Conservation (phyloP, 2,329 filamentous ascomycete genomes). For the Neoarthrinium moseri region DNA sequence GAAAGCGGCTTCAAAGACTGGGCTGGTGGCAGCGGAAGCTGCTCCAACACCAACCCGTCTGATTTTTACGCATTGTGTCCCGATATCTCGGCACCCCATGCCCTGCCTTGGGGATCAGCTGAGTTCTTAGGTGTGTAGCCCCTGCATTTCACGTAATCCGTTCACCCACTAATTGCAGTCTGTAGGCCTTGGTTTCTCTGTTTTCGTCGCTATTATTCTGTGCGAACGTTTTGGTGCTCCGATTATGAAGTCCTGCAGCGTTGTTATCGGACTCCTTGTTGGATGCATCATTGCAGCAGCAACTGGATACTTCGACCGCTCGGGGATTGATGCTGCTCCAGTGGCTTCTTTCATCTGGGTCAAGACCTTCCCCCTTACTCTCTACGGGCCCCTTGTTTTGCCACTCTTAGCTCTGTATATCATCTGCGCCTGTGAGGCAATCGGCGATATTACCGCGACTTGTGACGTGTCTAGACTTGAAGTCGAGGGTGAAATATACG, state of each 20-base stretch:
- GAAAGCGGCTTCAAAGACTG: conserved; percentile 72
- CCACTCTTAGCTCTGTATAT: conserved; percentile 70
- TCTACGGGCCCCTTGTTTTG: conserved; percentile 73
- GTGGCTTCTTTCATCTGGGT: conserved; percentile 77
- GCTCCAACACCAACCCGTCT: conserved; percentile 45
- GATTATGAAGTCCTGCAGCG: conserved; percentile 79
- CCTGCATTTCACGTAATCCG: no score
- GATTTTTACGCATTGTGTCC: conserved; percentile 66
- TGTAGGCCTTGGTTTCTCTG: conserved; percentile 67
- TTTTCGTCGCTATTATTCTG: conserved; percentile 76
- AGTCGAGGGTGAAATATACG: conserved; percentile 69
- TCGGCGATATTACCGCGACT: conserved; percentile 78
- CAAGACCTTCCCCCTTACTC: conserved; percentile 68
- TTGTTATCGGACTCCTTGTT: conserved; percentile 70
- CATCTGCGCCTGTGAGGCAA: conserved; percentile 75
- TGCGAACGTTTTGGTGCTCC: conserved; percentile 80
- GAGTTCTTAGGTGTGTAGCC: conserved; percentile 63
- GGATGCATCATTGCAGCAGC: conserved; percentile 80
- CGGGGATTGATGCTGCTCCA: conserved; percentile 69
- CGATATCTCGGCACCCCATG: conserved; percentile 64
- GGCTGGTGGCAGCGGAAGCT: conserved; percentile 70
- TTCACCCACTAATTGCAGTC: no score
- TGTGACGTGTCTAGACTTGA: conserved; percentile 78
- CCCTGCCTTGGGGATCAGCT: conserved; percentile 74
- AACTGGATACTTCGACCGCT: conserved; percentile 74